These are phyloP conservation scores for Skeletonema costatum DNA, from an alignment of 108 stramenopile genomes.

Conservation along the genomic window DNA sequence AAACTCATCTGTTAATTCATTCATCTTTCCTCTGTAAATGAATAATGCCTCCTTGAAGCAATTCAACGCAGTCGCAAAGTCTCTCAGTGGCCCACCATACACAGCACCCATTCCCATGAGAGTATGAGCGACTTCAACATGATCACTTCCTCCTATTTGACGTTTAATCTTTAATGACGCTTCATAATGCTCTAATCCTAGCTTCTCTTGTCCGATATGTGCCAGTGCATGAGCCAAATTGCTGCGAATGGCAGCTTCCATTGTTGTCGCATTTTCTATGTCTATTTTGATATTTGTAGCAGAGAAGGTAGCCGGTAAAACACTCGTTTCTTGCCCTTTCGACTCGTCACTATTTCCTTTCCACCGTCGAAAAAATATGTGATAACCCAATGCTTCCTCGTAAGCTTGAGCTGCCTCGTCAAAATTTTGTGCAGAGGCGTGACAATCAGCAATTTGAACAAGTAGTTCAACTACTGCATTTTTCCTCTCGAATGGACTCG, in stretches of 20 bases:
- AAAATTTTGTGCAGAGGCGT: conserved; percentile 15
- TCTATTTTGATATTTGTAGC: conserved; percentile 14
- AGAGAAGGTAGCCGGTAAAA: conserved; percentile 10
- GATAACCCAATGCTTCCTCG: conserved; percentile 29
- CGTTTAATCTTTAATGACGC: conserved; percentile 41
- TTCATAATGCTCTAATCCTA: conserved; percentile 41
- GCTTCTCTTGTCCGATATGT: conserved; percentile 27
- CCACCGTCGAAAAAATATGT: conserved; percentile 29
- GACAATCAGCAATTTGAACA: conserved; percentile 26
- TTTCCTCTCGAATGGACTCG: conserved; percentile 20
- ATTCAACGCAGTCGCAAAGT: conserved; percentile 23
- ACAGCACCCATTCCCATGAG: conserved; percentile 47
- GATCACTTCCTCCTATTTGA: conserved; percentile 26
- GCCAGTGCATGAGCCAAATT: conserved; percentile 28
- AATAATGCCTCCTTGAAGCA: conserved; percentile 47
- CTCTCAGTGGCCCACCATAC: conserved; percentile 30
- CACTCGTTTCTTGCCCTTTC: neutral
- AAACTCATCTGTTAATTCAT: conserved; percentile 11
- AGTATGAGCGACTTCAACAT: conserved; percentile 39
- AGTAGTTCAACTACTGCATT: conserved; percentile 33
- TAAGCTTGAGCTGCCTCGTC: conserved; percentile 38
- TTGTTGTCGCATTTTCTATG: conserved; percentile 23
- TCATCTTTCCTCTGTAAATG: conserved; percentile 27
- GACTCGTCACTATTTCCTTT: neutral
- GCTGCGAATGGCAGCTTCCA: conserved; percentile 40